Evolutionary conservation across 768 basidiomycete genomes (phyloP), one percentile per base, ranked within the genome.

Genomic region (Terana coerulea): DNA sequence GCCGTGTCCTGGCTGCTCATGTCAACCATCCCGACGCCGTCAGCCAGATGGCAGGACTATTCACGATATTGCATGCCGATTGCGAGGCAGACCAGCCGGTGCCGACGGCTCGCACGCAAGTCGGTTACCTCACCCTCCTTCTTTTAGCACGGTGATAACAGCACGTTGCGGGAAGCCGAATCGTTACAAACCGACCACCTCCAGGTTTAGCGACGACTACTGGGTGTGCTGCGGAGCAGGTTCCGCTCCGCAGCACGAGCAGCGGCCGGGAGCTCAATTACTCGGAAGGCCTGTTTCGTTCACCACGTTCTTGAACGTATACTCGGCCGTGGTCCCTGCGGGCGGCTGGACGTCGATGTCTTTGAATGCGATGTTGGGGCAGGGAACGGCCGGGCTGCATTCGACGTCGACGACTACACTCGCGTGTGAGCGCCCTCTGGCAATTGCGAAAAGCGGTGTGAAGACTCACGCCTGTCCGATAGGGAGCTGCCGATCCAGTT

Each of bases 391-490:
- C 0, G 74, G 54, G 55, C 75, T 79, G 63, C 80, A 80, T 54
- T 75, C 73, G 28, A 82, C 66, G 53, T 76, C 73, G 22, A 79
- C 69, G 36, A 79, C 77, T 78, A 56, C 39, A n/a, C n/a, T n/a
- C n/a, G n/a, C n/a, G 22, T n/a, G 10, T 12, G 26, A 49, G 22
- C 39, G 19, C 8, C 24, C 8, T 17, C 8, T 40, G 19, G n/a
- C n/a, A n/a, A n/a, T 41, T 17, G 22, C 15, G 10, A n/a, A 40
- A 15, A 29, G 25, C 12, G 31, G 22, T 34, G 45, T 8, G 5
- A 5, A 22, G 10, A 46, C 61, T n/a, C 33, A 65, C 64, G n/a
- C 17, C 51, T 56, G 28, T 56, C 42, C 15, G 44, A 50, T 44
- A 57, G 47, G 4, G 75, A 68, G 1, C 75, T 80, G 25, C 80